Percentiles rank a stretch among this genome's conserved stretches.
phyloP scores from a whole-genome alignment of 306 rosid genomes.

The Rosa persica region DNA sequence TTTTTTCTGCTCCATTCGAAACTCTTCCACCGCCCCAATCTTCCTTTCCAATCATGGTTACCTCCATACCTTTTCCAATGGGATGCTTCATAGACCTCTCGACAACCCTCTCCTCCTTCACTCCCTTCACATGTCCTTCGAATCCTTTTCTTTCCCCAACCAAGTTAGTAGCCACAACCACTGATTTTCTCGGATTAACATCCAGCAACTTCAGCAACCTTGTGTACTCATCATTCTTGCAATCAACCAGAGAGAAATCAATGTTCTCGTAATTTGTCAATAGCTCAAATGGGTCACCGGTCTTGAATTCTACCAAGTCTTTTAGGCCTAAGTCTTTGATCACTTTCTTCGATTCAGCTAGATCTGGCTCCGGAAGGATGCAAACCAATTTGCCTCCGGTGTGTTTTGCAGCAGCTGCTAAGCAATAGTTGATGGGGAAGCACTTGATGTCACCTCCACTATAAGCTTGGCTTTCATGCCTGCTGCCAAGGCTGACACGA shows the following conservation, averaged over 20 bases:
- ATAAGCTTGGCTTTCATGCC: slow-evolving; percentile 69
- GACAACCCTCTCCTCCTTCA: slow-evolving; percentile 32
- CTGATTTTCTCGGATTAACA: slow-evolving; percentile 51
- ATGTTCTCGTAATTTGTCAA: slow-evolving; percentile 47
- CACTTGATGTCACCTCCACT: slow-evolving; percentile 55
- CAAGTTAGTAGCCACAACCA: slow-evolving; percentile 59
- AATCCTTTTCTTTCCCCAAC: slow-evolving; percentile 38
- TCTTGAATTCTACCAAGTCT: slow-evolving; percentile 57
- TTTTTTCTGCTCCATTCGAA: slow-evolving; percentile 7
- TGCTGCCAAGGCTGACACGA: slow-evolving; percentile 72
- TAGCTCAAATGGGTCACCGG: slow-evolving; percentile 51
- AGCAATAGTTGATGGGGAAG: slow-evolving; percentile 62
- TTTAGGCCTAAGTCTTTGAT: slow-evolving; percentile 48
- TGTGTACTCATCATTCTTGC: slow-evolving; percentile 44
- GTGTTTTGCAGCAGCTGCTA: slow-evolving; percentile 59
- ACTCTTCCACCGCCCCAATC: slow-evolving; percentile 8
- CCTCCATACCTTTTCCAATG: slow-evolving; percentile 58
- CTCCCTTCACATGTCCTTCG: slow-evolving; percentile 34
- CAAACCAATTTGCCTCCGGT: slow-evolving; percentile 61
- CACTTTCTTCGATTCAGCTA: slow-evolving; percentile 43
- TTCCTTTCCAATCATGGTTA: slow-evolving; percentile 43
- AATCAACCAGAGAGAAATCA: slow-evolving; percentile 62
- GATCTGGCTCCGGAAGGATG: slow-evolving; percentile 54
- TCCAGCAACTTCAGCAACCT: slow-evolving; percentile 43
- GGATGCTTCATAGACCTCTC: slow-evolving; percentile 57